These are phyloP conservation scores for Hsuehochloa calcarea DNA, from an alignment of 176 grass and related monocot species.

Conservation along the genomic window DNA sequence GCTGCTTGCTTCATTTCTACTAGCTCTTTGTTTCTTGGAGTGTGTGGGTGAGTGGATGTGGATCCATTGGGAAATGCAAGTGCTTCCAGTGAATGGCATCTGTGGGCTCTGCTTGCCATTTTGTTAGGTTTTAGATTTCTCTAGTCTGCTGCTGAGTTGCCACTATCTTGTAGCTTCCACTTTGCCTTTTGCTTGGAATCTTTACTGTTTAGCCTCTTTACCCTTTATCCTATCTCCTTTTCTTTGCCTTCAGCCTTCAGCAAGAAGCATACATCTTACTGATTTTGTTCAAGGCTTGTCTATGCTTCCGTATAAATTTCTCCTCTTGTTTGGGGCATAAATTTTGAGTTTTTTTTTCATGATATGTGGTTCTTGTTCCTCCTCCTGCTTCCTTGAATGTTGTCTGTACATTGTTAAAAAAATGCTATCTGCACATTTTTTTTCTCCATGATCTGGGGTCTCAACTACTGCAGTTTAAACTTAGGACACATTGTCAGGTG, in stretches of 20 bases:
- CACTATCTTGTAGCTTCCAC: not conserved
- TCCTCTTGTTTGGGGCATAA: not conserved
- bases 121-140: slow-evolving; percentile 23
- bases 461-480: not conserved
- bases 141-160: not conserved
- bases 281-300: slow-evolving; percentile 10
- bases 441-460: not conserved
- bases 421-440: not conserved
- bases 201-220: slow-evolving; percentile 23
- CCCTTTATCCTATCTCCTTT: not conserved
- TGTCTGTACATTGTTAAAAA: not conserved
- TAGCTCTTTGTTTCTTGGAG: slow-evolving; percentile 17
- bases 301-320: not conserved
- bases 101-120: slow-evolving; percentile 30
- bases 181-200: slow-evolving; percentile 39
- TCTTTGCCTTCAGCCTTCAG: slow-evolving; percentile 31
- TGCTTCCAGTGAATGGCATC: not conserved
- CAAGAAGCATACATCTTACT: slow-evolving; percentile 17
- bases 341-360: not conserved
- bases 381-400: not conserved
- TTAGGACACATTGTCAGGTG: not conserved
- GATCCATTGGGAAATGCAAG: slow-evolving; percentile 35
- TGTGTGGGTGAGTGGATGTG: slow-evolving; percentile 28
- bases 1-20: not conserved
- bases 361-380: not conserved